phyloP scores from a whole-genome alignment of 768 basidiomycete genomes.

The Neoboletus magnificus region DNA sequence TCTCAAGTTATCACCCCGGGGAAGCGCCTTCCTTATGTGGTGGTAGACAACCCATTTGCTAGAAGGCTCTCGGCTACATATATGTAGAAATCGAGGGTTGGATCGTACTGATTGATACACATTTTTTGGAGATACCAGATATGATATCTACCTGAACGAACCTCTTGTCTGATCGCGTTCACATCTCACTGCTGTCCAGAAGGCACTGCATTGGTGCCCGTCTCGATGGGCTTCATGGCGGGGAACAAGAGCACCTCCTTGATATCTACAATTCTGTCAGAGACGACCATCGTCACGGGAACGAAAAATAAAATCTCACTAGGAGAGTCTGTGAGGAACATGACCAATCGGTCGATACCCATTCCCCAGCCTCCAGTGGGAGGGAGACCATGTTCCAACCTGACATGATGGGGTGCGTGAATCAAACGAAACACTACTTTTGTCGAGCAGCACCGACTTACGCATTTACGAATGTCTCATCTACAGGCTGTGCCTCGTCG shows the following conservation, averaged over 20 bases:
- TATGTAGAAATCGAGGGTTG: background rate
- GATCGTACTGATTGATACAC: background rate
- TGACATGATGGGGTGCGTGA: conserved; percentile 26
- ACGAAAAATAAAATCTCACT: conserved; percentile 46
- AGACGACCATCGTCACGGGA: background rate
- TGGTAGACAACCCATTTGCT: background rate
- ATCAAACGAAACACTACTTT: background rate
- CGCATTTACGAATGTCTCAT: conserved; percentile 95
- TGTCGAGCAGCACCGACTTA: conserved; percentile 38
- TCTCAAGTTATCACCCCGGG: conserved; percentile 28
- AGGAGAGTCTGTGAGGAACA: conserved; percentile 97
- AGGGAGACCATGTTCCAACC: conserved; percentile 94
- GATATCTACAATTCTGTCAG: conserved; percentile 57
- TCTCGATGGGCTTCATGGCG: conserved; percentile 88
- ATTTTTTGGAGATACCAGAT: background rate
- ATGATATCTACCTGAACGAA: background rate
- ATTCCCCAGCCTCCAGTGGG: conserved; percentile 98
- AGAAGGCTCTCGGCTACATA: too few species aligned
- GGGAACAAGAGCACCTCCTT: conserved; percentile 97
- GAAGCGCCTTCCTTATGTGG: conserved; percentile 6
- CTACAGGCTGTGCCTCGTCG: conserved; percentile 96
- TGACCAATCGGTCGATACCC: conserved; percentile 93
- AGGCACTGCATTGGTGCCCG: conserved; percentile 34
- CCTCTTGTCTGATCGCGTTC: conserved; percentile 31
- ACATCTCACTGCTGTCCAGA: conserved; percentile 15